Base-by-base conservation (phyloP, 192 early-diverging fungal species). In the Rhizophagus sp. region DNA sequence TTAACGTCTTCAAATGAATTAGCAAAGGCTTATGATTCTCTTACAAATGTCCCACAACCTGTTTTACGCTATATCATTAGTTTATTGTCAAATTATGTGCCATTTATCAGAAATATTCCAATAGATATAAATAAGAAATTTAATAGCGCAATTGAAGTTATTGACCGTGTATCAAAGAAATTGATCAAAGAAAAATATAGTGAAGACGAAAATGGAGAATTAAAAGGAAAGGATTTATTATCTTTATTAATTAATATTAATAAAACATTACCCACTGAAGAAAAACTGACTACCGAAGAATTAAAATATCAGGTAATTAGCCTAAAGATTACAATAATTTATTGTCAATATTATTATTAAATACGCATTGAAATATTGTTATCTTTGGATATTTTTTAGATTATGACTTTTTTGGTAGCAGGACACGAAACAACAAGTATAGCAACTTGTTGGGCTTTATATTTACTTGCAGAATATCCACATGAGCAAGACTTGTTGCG, bases 391-490 rank as follows among this genome's bases (percentile, higher is more conserved):
- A 25, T n/a, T 3, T 49, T 41, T 41, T 41, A 73, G 39, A 72
- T 49, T 7, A 44, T 72, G 70, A 72, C 70, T 30, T 49, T 73
- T 12, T 17, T 73, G 4, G 2, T 27, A 12, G 90, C 90, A 11
- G 90, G 90, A 13, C 90, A 91, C 69, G 89, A 89, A 81, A 91
- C 90, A 1, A 89, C 90, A 1, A 84, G 84, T 34, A 82, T 84
- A 6, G 75, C 86, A 0, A 65, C 86, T 12, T 83, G 82, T 19
- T 91, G 88, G 89, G 83, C 86, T 69, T 82, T 91, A 36, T 82
- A 87, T 67, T 75, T 89, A 57, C 81, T 91, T n/a, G 86, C 90
- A 27, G 67, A 82, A 36, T 24, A 90, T 36, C 89, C 75, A 12
- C 72, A 83, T 0, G 62, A 85, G 19, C 89, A 91, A 41, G 81